Base-by-base conservation (phyloP, 192 early-diverging fungal genomes). In the Gamsiella multidivaricata region DNA sequence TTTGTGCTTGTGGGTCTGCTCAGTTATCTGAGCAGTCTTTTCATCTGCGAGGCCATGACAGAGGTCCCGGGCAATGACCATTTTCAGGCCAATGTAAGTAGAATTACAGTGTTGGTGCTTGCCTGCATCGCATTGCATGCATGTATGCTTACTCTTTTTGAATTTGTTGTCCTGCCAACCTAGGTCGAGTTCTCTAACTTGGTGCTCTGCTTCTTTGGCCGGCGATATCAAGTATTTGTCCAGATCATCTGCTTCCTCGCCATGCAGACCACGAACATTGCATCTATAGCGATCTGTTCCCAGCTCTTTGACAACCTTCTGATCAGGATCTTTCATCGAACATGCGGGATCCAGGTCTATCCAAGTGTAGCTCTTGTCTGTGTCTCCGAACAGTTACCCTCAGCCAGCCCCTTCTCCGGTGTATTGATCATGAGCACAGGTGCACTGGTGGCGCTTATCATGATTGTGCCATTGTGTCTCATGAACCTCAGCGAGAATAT, bases 281-380 rank as follows among this genome's bases (percentile, higher is more conserved):
- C 90, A 11, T 90, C 88, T 22, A 91, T 93, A 46, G 88, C 92
- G 25, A 66, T 87, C 34, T 88, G 90, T 23, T 80, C 89, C 10
- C 92, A 93, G 80, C 83, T 81, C 29, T 91, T 92, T 61, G 92
- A 93, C 74, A 79, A 82, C 18, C 84, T 93, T 29, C 37, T 91
- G 8, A 70, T 93, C 42, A 74, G 83, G 20, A 52, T 90, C 28
- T 80, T 87, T 41, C 88, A 87, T 36, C 71, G 71, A 26, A 91
- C 92, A 9, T 93, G 92, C 67, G 92, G 91, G 43, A 83, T 90
- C 41, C 85, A 86, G 15, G 61, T 91, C 28, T 69, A 82, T 55
- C 91, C 91, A 7, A 43, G 31, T 31, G 62, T 67, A 9, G 86
- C 88, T 10, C 81, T 89, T 61, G 56, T 86, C 54, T 93, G 91